These are phyloP conservation scores for Cytospora piceae DNA, from an alignment of 2,329 filamentous ascomycete species.

Conservation along the genomic window DNA sequence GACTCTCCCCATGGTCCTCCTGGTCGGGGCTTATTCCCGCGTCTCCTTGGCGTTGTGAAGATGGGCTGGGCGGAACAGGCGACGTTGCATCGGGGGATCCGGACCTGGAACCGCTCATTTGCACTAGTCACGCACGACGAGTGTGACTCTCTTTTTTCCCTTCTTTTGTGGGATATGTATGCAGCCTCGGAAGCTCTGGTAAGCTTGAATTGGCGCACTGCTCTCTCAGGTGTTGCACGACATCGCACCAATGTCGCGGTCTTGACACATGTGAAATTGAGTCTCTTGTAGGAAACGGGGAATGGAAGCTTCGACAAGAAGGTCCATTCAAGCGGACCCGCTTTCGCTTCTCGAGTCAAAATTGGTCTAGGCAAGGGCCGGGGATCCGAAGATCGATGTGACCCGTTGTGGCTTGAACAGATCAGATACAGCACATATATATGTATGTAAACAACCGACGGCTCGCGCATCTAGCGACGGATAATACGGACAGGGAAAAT, in stretches of 20 bases:
- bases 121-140: constrained; percentile 4
- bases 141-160: not conserved
- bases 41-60: not conserved
- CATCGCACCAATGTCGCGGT: not conserved
- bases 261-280: not conserved
- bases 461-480: not conserved
- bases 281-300: not conserved
- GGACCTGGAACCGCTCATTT: not conserved
- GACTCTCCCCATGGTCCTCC: constrained; percentile 5
- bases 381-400: too few relatives aligned
- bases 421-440: too few relatives aligned
- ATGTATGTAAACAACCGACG: not conserved
- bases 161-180: not conserved
- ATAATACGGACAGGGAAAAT: not conserved
- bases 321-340: not conserved
- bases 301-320: not conserved
- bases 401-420: too few relatives aligned
- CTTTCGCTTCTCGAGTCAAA: not conserved
- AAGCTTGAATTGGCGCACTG: not conserved
- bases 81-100: constrained; percentile 4
- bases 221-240: constrained; percentile 1
- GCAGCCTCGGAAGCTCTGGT: not conserved
- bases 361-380: not conserved
- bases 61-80: not conserved
- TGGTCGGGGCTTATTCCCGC: not conserved